Percentiles rank a stretch among this genome's conserved stretches.
Evolutionary conservation across 225 moss, liverwort and hornwort genomes (phyloP).

Genomic region (Straminergon stramineum): DNA sequence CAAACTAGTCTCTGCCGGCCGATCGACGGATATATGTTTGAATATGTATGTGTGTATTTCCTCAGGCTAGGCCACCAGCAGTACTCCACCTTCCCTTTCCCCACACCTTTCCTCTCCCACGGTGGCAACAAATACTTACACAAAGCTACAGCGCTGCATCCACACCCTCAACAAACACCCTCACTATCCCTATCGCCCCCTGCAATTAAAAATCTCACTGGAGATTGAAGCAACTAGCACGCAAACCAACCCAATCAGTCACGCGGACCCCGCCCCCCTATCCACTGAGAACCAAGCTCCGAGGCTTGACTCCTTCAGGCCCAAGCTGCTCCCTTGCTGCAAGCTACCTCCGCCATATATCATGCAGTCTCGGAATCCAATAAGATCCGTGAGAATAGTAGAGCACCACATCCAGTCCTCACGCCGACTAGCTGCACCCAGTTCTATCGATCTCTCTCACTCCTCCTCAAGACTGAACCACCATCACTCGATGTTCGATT

Average conservation of each 20-base stretch:
- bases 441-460: background rate
- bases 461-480: background rate
- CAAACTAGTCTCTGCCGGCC: background rate
- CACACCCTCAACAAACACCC: background rate
- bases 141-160: background rate
- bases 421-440: background rate
- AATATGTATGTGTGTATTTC: background rate
- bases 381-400: background rate
- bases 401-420: background rate
- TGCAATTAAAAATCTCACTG: background rate
- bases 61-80: background rate
- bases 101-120: background rate
- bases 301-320: background rate
- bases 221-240: background rate
- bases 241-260: background rate
- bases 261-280: background rate
- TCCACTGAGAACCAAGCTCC: background rate
- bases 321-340: background rate
- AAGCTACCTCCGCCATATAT: background rate
- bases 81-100: background rate
- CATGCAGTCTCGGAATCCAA: background rate
- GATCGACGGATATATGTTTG: background rate
- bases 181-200: background rate
- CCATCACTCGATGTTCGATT: background rate
- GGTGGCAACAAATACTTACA: background rate